Evolutionary conservation across 2,329 filamentous ascomycete species (phyloP), one percentile per base, ranked within the genome.

Genomic region (Cordyceps fumosorosea): DNA sequence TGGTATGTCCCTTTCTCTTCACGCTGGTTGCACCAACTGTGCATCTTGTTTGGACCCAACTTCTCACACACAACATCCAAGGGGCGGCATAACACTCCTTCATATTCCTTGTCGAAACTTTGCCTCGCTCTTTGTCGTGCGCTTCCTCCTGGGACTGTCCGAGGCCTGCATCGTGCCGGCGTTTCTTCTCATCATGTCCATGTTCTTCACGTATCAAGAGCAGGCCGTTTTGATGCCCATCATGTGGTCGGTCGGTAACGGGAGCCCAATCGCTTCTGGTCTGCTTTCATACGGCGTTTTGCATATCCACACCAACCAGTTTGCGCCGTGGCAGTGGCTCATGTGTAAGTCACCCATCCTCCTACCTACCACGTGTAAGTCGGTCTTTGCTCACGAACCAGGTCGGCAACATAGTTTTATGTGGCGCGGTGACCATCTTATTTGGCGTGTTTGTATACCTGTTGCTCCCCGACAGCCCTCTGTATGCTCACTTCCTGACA

Each of bases 201-300:
- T 75, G 70, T 74, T 75, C 58, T 74, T 73, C 63, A 74, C 70
- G 1, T 74, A 73, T 53, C 66, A 70, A 14, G 73, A 75, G 62
- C 74, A 76, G 55, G 67, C 69, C 3, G 67, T 70, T 1, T 26
- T 71, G 56, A 71, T 71, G 74, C 73, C 73, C 1, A 69, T 73
- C n/a, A 76, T 75, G 73, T 77, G 74, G 74, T 73, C 74, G 3
- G 69, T 74, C 29, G 74, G 74, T 1, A 75, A 75, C 58, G 67
- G 67, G 0, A 72, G 70, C 42, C 70, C 71, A 3, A 70, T 73
- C 40, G 71, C 71, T 8, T 72, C 69, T 3, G 71, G 71, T 1
- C 63, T 73, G 24, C 53, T 73, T 1, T 73, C 71, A 8, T 72
- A 72, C 20, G 70, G 69, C 1, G 70, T 71, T 6, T 54, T 72